A percentile compares a stretch with the other conserved stretches of the same genome.
Conservation (phyloP, 192 early-diverging fungal genomes). For the Phycomyces blakesleeanus region DNA sequence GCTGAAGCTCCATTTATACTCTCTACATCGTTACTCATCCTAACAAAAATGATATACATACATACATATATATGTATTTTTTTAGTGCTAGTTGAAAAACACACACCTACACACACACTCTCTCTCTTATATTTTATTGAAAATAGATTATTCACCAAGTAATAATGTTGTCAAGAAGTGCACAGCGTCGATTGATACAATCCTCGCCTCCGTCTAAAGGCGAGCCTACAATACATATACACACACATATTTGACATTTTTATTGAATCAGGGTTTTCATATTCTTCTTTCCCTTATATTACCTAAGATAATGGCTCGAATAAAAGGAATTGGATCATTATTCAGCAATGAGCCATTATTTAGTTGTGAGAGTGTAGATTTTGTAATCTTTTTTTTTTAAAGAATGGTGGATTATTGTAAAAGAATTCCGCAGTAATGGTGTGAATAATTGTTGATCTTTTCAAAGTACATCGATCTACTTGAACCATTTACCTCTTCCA, state of each 20-base stretch:
- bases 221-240: slow-evolving; percentile 14
- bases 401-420: no score
- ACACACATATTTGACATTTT: background rate
- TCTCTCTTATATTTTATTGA: background rate
- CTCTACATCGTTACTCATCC: slow-evolving; percentile 1
- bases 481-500: slow-evolving; percentile 10
- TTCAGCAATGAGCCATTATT: background rate
- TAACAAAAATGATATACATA: background rate
- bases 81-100: no score
- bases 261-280: background rate
- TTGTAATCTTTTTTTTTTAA: no score
- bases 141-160: slow-evolving; percentile 17
- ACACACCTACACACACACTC: no score
- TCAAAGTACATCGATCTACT: background rate
- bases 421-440: slow-evolving; percentile 3
- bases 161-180: slow-evolving; percentile 4
- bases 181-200: slow-evolving; percentile 7
- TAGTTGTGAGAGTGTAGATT: background rate
- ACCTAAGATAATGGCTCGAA: slow-evolving; percentile 6
- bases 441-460: slow-evolving; percentile 1
- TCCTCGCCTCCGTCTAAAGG: slow-evolving; percentile 8
- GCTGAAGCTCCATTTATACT: background rate
- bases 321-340: background rate
- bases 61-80: no score
- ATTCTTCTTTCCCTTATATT: no score